Evolutionary conservation across 495 filamentous ascomycete genomes (phyloP).

Genomic region (Penicillium taxi): DNA sequence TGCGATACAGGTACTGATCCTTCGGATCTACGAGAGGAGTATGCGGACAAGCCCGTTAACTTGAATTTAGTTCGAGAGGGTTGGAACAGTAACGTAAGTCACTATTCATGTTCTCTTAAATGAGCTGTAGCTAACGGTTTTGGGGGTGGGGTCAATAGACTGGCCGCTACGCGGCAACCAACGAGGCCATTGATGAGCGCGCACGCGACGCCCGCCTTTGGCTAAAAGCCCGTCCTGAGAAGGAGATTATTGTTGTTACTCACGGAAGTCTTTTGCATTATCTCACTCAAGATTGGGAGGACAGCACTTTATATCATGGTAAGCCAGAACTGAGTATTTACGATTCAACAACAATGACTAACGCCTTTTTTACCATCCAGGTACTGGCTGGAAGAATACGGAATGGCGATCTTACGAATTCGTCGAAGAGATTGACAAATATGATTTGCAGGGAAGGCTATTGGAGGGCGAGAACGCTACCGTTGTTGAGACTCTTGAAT

Average conservation of each 20-base stretch:
- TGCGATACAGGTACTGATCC: slow-evolving; percentile 69
- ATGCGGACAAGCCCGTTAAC: slow-evolving; percentile 56
- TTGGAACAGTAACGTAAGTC: slow-evolving; percentile 61
- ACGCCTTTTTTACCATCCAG: slow-evolving; percentile 19
- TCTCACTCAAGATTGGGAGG: slow-evolving; percentile 77
- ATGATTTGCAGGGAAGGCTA: slow-evolving; percentile 31
- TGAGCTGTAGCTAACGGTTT: background rate
- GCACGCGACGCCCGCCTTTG: slow-evolving; percentile 59
- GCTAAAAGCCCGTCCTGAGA: slow-evolving; percentile 50
- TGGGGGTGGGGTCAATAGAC: slow-evolving; percentile 4
- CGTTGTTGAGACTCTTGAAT: slow-evolving; percentile 55
- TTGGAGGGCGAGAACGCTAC: slow-evolving; percentile 51
- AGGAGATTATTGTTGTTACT: slow-evolving; percentile 63
- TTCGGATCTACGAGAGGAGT: slow-evolving; percentile 52
- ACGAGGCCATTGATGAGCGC: slow-evolving; percentile 51
- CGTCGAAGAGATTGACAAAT: slow-evolving; percentile 32
- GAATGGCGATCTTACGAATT: slow-evolving; percentile 75
- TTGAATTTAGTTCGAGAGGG: slow-evolving; percentile 48
- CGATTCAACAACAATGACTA: too few species aligned
- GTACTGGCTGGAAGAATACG: slow-evolving; percentile 79
- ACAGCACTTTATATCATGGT: slow-evolving; percentile 48
- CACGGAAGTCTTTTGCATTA: slow-evolving; percentile 70
- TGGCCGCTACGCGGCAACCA: slow-evolving; percentile 51
- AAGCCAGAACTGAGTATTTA: too few species aligned
- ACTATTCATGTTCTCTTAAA: background rate